Percentiles rank a stretch among this genome's conserved stretches.
These are phyloP conservation scores for Urostyla sp. DNA, from an alignment of 73 alveolate genomes.

Conservation along the genomic window DNA sequence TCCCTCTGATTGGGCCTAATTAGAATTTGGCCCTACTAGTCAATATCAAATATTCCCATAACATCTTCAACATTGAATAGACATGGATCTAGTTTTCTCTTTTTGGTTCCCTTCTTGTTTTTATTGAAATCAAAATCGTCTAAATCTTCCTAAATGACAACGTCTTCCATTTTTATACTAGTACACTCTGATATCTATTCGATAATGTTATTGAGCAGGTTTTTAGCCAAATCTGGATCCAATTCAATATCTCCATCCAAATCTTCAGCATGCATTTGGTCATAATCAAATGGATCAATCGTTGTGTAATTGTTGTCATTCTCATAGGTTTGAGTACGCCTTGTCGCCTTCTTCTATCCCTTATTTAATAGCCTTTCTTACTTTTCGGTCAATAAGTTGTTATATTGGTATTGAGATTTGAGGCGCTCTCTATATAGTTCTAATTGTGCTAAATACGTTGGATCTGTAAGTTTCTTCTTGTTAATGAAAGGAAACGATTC, in stretches of 20 bases:
- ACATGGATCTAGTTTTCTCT: slow-evolving; percentile 26
- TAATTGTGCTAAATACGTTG: slow-evolving; percentile 21
- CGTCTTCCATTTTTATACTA: slow-evolving; percentile 1
- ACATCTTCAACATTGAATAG: slow-evolving; percentile 43
- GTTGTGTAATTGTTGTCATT: slow-evolving; percentile 44
- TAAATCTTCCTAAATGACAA: neutral
- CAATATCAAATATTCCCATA: slow-evolving; percentile 52
- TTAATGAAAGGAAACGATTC: slow-evolving; percentile 12
- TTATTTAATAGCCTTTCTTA: neutral
- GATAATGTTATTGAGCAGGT: neutral
- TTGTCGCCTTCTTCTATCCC: slow-evolving; percentile 22
- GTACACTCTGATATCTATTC: slow-evolving; percentile 11
- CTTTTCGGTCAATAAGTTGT: slow-evolving; percentile 14
- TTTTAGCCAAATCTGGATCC: neutral
- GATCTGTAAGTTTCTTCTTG: slow-evolving; percentile 2
- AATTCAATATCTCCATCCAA: slow-evolving; percentile 42
- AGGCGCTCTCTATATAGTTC: slow-evolving; percentile 25
- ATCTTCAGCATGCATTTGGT: neutral
- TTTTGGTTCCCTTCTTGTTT: slow-evolving; percentile 33
- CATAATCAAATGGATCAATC: slow-evolving; percentile 46
- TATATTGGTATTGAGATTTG: slow-evolving; percentile 24
- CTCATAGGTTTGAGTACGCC: slow-evolving; percentile 50
- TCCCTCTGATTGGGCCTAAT: slow-evolving; percentile 24
- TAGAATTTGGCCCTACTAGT: slow-evolving; percentile 27
- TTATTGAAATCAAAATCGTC: slow-evolving; percentile 31